These are phyloP conservation scores for Penicillium arizonense DNA, from an alignment of 495 filamentous ascomycete species.

Conservation along the genomic window DNA sequence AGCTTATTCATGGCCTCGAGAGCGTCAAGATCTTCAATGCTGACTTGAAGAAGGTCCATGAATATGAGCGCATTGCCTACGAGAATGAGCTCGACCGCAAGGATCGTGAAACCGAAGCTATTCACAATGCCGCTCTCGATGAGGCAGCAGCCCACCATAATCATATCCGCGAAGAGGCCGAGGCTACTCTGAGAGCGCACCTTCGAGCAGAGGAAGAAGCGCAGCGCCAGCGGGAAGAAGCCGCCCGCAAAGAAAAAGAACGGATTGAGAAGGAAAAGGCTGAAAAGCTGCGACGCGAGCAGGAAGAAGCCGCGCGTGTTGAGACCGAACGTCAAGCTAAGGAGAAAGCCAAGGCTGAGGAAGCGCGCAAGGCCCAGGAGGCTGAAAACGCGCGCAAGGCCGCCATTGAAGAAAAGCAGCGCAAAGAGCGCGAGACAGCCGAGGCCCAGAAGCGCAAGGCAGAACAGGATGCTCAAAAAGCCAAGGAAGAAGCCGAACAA, in stretches of 20 bases:
- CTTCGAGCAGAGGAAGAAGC: slow-evolving; percentile 36
- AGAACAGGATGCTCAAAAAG: slow-evolving; percentile 35
- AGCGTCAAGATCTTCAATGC: slow-evolving; percentile 34
- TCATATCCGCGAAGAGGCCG: slow-evolving; percentile 60
- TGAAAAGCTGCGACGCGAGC: slow-evolving; percentile 33
- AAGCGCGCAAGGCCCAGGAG: slow-evolving; percentile 23
- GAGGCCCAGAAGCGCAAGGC: slow-evolving; percentile 42
- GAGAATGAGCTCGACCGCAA: slow-evolving; percentile 42
- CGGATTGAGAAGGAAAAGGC: slow-evolving; percentile 37
- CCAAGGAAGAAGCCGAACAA: slow-evolving; percentile 31
- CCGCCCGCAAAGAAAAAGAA: slow-evolving; percentile 37
- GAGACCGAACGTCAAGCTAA: slow-evolving; percentile 40
- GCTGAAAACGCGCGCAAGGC: slow-evolving; percentile 42
- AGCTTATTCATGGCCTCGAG: slow-evolving; percentile 42
- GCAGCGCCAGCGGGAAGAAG: slow-evolving; percentile 28
- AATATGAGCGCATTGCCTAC: slow-evolving; percentile 44
- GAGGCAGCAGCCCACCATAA: slow-evolving; percentile 62
- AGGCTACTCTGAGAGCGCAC: slow-evolving; percentile 35
- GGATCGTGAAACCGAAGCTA: slow-evolving; percentile 39
- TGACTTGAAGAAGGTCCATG: slow-evolving; percentile 42
- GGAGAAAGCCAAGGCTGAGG: slow-evolving; percentile 41
- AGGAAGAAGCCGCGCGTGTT: slow-evolving; percentile 41
- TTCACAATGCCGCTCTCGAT: slow-evolving; percentile 61
- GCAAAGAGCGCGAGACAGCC: slow-evolving; percentile 51
- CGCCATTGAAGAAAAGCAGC: slow-evolving; percentile 49